Percentiles rank a stretch among this genome's conserved stretches.
These are phyloP conservation scores for Aspergillus sp. DNA, from an alignment of 2,329 filamentous ascomycete genomes.

Conservation along the genomic window DNA sequence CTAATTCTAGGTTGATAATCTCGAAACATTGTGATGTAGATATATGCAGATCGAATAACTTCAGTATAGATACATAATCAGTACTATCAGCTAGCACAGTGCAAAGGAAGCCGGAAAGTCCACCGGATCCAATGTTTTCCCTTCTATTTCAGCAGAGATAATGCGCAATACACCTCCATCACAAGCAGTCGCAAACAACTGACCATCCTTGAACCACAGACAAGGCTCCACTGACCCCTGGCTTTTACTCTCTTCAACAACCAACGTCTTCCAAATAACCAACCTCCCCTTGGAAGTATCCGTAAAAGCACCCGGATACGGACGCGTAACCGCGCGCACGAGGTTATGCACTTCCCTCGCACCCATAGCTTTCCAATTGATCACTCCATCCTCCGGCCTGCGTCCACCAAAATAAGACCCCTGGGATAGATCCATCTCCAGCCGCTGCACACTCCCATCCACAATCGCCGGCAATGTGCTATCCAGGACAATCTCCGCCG, in stretches of 20 bases:
- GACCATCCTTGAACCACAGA: not conserved
- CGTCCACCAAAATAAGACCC: not conserved
- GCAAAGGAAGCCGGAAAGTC: not conserved
- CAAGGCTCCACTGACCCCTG: not conserved
- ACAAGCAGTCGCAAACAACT: not conserved
- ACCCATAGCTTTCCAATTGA: not conserved
- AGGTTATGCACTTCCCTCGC: not conserved
- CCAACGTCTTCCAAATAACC: not conserved
- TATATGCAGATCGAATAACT: too few relatives aligned
- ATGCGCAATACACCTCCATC: not conserved
- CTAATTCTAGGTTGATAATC: too few relatives aligned
- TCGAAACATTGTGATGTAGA: too few relatives aligned
- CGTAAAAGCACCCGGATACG: not conserved
- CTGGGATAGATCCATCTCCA: not conserved
- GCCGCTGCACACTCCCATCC: not conserved
- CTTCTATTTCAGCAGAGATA: not conserved
- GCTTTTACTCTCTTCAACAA: not conserved
- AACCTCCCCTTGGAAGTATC: not conserved
- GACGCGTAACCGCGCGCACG: not conserved
- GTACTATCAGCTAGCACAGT: not conserved
- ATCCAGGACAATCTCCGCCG: not conserved
- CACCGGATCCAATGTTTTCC: not conserved
- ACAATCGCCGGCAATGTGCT: constrained; percentile 1
- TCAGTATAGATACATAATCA: too few relatives aligned
- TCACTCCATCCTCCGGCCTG: not conserved